Percentiles rank a stretch among this genome's conserved stretches.
phyloP scores from a whole-genome alignment of 2,329 filamentous ascomycete genomes.

The Capronia americana region DNA sequence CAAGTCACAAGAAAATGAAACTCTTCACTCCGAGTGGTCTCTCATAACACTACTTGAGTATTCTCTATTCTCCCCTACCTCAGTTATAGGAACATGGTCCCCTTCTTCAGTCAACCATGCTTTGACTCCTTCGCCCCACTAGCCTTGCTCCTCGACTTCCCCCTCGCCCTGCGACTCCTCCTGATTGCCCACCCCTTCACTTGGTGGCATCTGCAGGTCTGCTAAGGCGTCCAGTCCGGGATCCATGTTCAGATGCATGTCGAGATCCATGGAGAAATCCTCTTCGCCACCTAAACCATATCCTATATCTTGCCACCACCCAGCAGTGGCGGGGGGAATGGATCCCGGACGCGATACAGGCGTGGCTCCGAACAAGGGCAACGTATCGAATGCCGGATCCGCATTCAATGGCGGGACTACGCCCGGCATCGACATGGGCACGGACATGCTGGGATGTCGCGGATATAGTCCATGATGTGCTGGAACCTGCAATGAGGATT shows the following conservation, averaged over 20 bases:
- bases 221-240: not conserved
- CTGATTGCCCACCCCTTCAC: slow-evolving; percentile 77
- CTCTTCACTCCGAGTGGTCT: too few relatives aligned
- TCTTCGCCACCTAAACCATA: slow-evolving; percentile 7
- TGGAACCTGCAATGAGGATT: slow-evolving; percentile 8
- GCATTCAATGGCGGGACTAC: not conserved
- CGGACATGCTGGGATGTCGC: not conserved
- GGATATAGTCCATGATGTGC: not conserved
- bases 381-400: not conserved
- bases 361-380: not conserved
- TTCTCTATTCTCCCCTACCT: not conserved
- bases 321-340: not conserved
- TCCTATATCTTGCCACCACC: slow-evolving; percentile 19
- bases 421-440: slow-evolving; percentile 3
- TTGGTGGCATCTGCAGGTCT: slow-evolving; percentile 7
- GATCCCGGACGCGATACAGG: not conserved
- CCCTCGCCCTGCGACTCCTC: slow-evolving; percentile 61
- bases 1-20: too few relatives aligned
- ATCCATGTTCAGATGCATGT: slow-evolving; percentile 15
- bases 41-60: not conserved
- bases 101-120: not conserved
- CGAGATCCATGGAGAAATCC: slow-evolving; percentile 18
- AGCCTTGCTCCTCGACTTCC: not conserved
- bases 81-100: not conserved
- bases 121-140: not conserved